Base-by-base conservation (phyloP, 2,329 filamentous ascomycete genomes). In the Tolypocladium cylindrosporum region DNA sequence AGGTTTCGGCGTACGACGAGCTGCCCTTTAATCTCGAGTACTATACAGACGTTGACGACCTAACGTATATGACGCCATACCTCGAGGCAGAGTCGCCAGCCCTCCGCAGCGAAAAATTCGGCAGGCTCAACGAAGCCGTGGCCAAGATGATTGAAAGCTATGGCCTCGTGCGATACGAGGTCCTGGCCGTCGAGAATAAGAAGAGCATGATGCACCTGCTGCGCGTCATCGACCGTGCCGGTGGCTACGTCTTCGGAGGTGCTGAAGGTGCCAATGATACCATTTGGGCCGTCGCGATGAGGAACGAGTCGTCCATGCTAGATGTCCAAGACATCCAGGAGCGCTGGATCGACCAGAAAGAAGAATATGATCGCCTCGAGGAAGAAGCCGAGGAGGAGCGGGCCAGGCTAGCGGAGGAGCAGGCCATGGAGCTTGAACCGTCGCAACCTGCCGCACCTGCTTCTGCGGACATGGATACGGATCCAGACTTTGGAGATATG, bases 241-340 rank as follows among this genome's bases (percentile, higher is more conserved):
- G 90, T 11, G 94, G 94, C 0, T 97, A 97, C 74, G 89, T 91
- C 1, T 97, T 99, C 75, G 92, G 92, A 0, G 83, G 88, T 6
- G 89, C 91, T 0, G 91, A 97, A 70, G 93, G 91, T 2, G 90
- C 91, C 52, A 97, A 97, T 65, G 93, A 99, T 70, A 92, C 88
- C 8, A 84, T 99, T n/a, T 99, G 94, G 94, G 90, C 95, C 68
- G 86, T 97, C 51, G 91, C 94, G 3, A 96, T 97, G 85, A 85
- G 91, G 58, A 85, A 86, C 59, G 85, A 87, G 59, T 83, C 85
- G 41, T 84, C 84, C 39, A 76, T 86, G 73, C 85, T 96, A 79
- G 91, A 95, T 66, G 85, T 91, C 11, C 79, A 87, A 60, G 93
- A 99, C 72, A 87, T 97, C 62, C 94, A 99, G 74, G 94, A 99